Conservation (phyloP, 768 basidiomycete species). For the Tulasnella sp. region DNA sequence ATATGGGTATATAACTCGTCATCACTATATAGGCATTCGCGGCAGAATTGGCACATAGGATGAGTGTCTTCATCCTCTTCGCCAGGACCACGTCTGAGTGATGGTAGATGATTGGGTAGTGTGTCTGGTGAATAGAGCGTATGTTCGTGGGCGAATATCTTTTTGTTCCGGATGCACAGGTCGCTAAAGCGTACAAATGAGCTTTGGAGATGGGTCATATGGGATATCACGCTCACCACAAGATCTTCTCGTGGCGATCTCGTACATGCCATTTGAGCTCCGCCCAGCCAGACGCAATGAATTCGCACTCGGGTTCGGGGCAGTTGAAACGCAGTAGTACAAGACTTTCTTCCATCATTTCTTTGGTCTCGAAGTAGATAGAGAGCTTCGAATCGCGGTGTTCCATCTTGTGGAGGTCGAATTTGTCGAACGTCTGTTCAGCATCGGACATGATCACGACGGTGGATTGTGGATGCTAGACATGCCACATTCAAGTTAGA, state of each 20-base stretch:
- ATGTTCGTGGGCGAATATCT: constrained; percentile 94
- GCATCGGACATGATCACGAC: constrained; percentile 65
- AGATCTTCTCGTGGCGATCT: constrained; percentile 54
- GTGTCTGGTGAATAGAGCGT: constrained; percentile 57
- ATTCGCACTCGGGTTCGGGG: constrained; percentile 70
- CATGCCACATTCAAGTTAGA: too few relatives aligned
- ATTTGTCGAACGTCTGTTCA: constrained; percentile 49
- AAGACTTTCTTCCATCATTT: constrained; percentile 91
- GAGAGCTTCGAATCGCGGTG: constrained; percentile 61
- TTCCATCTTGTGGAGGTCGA: constrained; percentile 40
- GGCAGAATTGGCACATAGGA: constrained; percentile 77
- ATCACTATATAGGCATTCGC: constrained; percentile 84
- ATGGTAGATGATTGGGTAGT: constrained; percentile 65
- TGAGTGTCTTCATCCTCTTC: constrained; percentile 32
- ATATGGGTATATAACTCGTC: constrained; percentile 92
- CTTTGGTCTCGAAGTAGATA: constrained; percentile 77
- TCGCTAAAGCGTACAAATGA: constrained; percentile 37
- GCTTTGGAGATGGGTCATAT: neutral
- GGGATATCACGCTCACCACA: constrained; percentile 52
- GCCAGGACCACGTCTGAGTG: constrained; percentile 33
- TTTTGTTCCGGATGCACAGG: constrained; percentile 78
- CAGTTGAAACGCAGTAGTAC: constrained; percentile 91
- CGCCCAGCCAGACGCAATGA: constrained; percentile 76
- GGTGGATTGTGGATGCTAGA: constrained; percentile 55
- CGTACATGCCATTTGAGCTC: constrained; percentile 79